Conservation (phyloP, 352 stramenopile genomes). For the Globisporangium paroecandrum region DNA sequence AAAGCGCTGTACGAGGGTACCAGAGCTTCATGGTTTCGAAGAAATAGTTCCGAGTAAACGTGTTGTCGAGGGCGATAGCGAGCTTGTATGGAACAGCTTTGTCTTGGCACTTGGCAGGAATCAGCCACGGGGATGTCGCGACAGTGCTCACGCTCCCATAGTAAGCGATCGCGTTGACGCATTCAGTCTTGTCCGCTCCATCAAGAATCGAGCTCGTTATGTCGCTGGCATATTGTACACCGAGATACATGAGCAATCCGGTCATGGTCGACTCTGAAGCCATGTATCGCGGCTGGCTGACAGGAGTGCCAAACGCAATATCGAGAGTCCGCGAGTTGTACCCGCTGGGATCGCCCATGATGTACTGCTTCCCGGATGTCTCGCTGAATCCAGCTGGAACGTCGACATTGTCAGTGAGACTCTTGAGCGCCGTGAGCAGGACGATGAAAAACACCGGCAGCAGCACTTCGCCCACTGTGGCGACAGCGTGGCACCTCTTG, state of each 20-base stretch:
- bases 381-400: conserved; percentile 65
- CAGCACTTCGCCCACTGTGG: conserved; percentile 51
- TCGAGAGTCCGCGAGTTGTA: conserved; percentile 1
- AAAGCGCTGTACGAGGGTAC: conserved; percentile 43
- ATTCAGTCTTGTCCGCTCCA: conserved; percentile 17
- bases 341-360: conserved; percentile 6
- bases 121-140: conserved; percentile 27
- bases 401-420: conserved; percentile 43
- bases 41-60: conserved; percentile 66
- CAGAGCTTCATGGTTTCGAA: conserved; percentile 45
- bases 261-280: conserved; percentile 47
- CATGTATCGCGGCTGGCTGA: conserved; percentile 31
- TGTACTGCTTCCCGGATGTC: conserved; percentile 1
- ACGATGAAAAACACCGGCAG: conserved; percentile 70
- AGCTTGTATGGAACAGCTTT: conserved; percentile 45
- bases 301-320: conserved; percentile 6
- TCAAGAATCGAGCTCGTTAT: conserved; percentile 18
- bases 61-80: conserved; percentile 49
- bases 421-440: conserved; percentile 49
- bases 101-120: conserved; percentile 31
- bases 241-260: conserved; percentile 48
- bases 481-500: conserved; percentile 59
- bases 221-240: conserved; percentile 26
- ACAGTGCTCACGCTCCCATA: conserved; percentile 37
- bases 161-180: conserved; percentile 16